phyloP scores from a whole-genome alignment of 2,329 filamentous ascomycete genomes.

The Metarhizium sp. region DNA sequence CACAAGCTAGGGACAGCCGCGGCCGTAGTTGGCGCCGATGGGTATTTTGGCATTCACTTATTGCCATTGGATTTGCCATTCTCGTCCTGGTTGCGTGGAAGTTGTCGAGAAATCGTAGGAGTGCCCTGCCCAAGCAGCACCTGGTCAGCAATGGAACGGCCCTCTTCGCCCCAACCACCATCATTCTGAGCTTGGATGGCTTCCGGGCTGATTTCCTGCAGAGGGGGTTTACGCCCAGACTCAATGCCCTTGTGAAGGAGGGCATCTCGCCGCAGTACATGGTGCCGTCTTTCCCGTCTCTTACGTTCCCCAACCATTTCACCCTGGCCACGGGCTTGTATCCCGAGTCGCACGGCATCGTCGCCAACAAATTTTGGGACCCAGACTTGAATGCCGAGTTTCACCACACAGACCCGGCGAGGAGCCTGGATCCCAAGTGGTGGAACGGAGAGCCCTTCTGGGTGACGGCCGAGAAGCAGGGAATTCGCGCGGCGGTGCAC shows the following conservation, averaged over 20 bases:
- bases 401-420: constrained; percentile 69
- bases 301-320: constrained; percentile 96
- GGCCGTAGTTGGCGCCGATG: constrained; percentile 44
- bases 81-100: constrained; percentile 50
- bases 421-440: constrained; percentile 80
- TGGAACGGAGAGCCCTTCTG: constrained; percentile 93
- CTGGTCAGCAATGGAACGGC: constrained; percentile 73
- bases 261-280: constrained; percentile 90
- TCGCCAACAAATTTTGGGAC: constrained; percentile 94
- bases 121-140: constrained; percentile 16
- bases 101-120: constrained; percentile 38
- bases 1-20: constrained; percentile 37
- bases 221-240: constrained; percentile 70
- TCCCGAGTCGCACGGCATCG: constrained; percentile 85
- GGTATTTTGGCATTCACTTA: constrained; percentile 42
- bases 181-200: constrained; percentile 88
- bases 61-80: constrained; percentile 45
- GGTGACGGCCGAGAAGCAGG: constrained; percentile 81
- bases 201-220: constrained; percentile 91
- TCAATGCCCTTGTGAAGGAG: constrained; percentile 68
- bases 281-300: constrained; percentile 87
- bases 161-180: constrained; percentile 81
- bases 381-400: constrained; percentile 69
- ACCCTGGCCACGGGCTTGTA: constrained; percentile 87
- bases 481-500: constrained; percentile 72